Evolutionary conservation across 371 early-diverging fungal species (phyloP).

Genomic region (Agmasoma carcini): DNA sequence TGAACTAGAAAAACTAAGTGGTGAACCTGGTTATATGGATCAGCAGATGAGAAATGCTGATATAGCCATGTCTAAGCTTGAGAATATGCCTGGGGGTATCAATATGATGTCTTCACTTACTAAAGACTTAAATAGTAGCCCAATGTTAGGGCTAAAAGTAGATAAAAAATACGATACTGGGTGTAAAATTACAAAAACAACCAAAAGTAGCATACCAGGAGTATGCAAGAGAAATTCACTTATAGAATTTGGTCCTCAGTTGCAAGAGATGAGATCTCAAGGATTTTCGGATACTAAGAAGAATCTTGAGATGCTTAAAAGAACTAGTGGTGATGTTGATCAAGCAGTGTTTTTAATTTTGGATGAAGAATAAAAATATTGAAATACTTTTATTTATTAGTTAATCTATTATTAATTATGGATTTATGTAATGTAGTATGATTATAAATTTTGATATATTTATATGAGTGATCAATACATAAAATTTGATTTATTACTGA

Average conservation of each 20-base stretch:
- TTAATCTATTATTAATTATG: too few relatives aligned
- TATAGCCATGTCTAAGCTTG: constrained; percentile 53
- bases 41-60: constrained; percentile 53
- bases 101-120: constrained; percentile 52
- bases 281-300: constrained; percentile 62
- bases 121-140: constrained; percentile 52
- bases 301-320: constrained; percentile 61
- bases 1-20: constrained; percentile 49
- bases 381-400: too few relatives aligned
- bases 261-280: constrained; percentile 63
- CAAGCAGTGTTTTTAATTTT: constrained; percentile 23
- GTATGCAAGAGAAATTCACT: constrained; percentile 37
- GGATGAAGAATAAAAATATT: too few relatives aligned
- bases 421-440: too few relatives aligned
- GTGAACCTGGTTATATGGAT: constrained; percentile 52
- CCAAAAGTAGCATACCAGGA: constrained; percentile 37
- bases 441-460: too few relatives aligned
- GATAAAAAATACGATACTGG: constrained; percentile 35
- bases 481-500: too few relatives aligned
- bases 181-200: constrained; percentile 4
- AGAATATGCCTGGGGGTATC: constrained; percentile 54
- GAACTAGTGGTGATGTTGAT: constrained; percentile 61
- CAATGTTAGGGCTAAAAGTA: constrained; percentile 9
- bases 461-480: too few relatives aligned
- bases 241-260: constrained; percentile 57